Conservation (phyloP, 139 green algal genomes). For the Chlamydomonas sphaeroides region DNA sequence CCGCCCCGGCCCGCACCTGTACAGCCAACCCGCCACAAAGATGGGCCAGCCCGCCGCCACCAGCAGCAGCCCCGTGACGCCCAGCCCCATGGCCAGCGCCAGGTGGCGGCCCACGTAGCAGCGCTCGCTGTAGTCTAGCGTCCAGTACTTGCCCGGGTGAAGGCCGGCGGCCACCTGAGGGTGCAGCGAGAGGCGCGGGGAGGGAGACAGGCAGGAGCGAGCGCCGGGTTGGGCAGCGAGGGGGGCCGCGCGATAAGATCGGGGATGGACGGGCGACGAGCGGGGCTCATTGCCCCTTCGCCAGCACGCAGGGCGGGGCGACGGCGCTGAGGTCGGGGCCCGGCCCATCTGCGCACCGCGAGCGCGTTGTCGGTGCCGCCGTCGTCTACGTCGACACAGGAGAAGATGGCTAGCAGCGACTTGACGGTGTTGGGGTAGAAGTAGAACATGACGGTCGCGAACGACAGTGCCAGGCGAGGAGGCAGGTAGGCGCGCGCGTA, state of each 20-base stretch:
- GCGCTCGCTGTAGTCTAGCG: conserved; percentile 36
- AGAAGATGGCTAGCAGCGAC: conserved; percentile 34
- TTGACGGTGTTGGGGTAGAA: conserved; percentile 37
- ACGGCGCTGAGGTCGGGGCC: too few species aligned
- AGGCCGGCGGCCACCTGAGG: conserved; percentile 2
- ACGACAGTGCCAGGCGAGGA: conserved; percentile 13
- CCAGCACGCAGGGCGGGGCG: too few species aligned
- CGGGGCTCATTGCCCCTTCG: too few species aligned
- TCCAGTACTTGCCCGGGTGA: conserved; percentile 40
- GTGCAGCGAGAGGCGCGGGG: not conserved
- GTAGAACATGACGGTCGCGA: conserved; percentile 39
- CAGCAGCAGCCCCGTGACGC: conserved; percentile 47
- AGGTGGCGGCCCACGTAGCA: conserved; percentile 54
- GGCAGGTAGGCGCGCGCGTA: conserved; percentile 14
- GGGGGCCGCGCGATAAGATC: not conserved
- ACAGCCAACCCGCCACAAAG: conserved; percentile 33
- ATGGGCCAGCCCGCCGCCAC: conserved; percentile 45
- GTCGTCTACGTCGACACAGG: conserved; percentile 4
- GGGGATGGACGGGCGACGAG: not conserved
- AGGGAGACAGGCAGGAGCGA: too few species aligned
- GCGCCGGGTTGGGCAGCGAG: too few species aligned
- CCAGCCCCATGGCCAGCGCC: conserved; percentile 50
- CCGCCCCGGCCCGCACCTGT: not conserved
- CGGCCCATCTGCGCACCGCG: not conserved
- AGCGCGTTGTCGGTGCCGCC: not conserved